These are phyloP conservation scores for Spinellus fusiger DNA, from an alignment of 192 early-diverging fungal genomes.

Conservation along the genomic window DNA sequence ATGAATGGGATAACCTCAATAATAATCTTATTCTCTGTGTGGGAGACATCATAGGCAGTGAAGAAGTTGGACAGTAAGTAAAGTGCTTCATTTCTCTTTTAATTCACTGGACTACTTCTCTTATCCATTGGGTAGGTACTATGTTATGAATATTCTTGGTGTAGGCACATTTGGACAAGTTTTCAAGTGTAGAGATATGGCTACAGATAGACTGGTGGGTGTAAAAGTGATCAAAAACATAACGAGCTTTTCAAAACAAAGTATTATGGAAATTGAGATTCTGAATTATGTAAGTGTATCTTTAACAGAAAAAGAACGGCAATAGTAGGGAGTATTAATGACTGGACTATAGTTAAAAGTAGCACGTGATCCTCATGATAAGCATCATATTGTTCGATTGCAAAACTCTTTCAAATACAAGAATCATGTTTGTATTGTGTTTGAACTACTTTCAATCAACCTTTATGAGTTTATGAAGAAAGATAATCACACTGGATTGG, in stretches of 20 bases:
- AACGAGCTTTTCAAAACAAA: slow-evolving; percentile 93
- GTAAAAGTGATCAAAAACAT: slow-evolving; percentile 99
- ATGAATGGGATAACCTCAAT: slow-evolving; percentile 90
- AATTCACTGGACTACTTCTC: neutral
- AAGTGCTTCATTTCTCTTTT: neutral
- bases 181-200: slow-evolving; percentile 86
- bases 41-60: slow-evolving; percentile 78
- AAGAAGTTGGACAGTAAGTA: neutral
- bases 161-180: slow-evolving; percentile 99
- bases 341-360: slow-evolving; percentile 65
- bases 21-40: slow-evolving; percentile 96
- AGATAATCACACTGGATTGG: slow-evolving; percentile 89
- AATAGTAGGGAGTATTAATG: neutral
- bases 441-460: slow-evolving; percentile 95
- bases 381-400: slow-evolving; percentile 84
- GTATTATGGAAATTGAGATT: slow-evolving; percentile 91
- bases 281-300: slow-evolving; percentile 61
- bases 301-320: neutral
- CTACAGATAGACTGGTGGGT: slow-evolving; percentile 81
- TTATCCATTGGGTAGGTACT: slow-evolving; percentile 50
- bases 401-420: slow-evolving; percentile 88
- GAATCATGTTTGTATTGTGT: slow-evolving; percentile 90
- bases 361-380: slow-evolving; percentile 76
- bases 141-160: slow-evolving; percentile 89
- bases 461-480: slow-evolving; percentile 97